Base-by-base conservation (phyloP, 148 eudicot genomes). In the Rhododendron griersonianum region DNA sequence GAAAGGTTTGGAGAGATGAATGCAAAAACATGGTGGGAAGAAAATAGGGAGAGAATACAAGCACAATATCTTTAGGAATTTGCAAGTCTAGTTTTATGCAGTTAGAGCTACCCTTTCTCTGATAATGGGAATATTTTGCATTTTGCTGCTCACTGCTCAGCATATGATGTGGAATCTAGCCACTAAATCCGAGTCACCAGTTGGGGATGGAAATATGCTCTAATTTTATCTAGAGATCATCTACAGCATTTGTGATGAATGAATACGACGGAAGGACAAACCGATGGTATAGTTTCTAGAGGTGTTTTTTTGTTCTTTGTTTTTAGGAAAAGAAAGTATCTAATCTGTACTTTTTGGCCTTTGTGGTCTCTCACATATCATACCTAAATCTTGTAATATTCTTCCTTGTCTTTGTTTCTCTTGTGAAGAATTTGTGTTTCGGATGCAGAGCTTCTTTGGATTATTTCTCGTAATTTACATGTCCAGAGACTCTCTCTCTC, bases 41-140 rank as follows among this genome's bases (percentile, higher is more conserved):
- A 90, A 65, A 91, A 91, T 87, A 85, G 89, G 82, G 93, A 91
- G 48, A 88, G 93, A 78, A 91, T 91, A 89, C 91, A 91, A 82
- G 84, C 81, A 67, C 93, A 91, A 78, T 91, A 91, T 81, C 93
- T 91, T 47, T 11, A 82, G 8, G n/a, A 57, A 35, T 61, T 35
- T 3, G 21, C 77, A 74, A 83, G 33, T 19, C 21, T 21, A 50
- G 4, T 7, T 45, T 3, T 69, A 53, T 71, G 77, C 85, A 13
- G 39, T 7, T 28, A 18, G 25, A 15, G 37, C 41, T 23, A 25
- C 82, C 69, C 23, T 61, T 45, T 69, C 78, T 71, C 37, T 47
- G 61, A 28, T 18, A 69, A 69, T 69, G 55, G 77, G 18, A 47
- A 48, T 53, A 73, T 84, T 73, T 18, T 21, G 67, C 44, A 83